Percentiles rank a stretch among this genome's conserved stretches.
phyloP scores from a whole-genome alignment of 1,139 yeast genomes.

The Pichia sp. region DNA sequence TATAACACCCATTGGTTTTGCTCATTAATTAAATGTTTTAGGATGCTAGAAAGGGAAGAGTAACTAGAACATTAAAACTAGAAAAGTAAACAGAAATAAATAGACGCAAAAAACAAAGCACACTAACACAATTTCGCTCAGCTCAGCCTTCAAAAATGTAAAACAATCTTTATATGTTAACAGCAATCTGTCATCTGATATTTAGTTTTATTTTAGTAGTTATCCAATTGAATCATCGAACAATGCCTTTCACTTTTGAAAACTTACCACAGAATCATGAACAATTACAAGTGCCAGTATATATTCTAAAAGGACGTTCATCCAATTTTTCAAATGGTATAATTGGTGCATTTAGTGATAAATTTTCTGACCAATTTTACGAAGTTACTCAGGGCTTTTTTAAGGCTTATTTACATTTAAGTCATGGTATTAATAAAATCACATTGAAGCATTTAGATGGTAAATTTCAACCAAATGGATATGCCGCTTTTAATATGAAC shows the following conservation, averaged over 20 bases:
- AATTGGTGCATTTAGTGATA: constrained; percentile 39
- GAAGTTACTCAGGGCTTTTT: constrained; percentile 68
- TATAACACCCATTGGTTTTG: neutral
- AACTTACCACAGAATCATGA: constrained; percentile 29
- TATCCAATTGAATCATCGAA: neutral
- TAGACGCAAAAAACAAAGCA: too few relatives aligned
- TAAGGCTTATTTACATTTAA: constrained; percentile 61
- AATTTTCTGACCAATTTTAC: constrained; percentile 64
- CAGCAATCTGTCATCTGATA: too few relatives aligned
- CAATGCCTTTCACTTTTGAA: constrained; percentile 26
- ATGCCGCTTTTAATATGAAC: constrained; percentile 26
- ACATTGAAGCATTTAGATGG: constrained; percentile 27
- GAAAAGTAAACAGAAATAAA: too few relatives aligned
- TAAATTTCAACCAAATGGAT: constrained; percentile 21
- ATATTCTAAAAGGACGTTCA: constrained; percentile 40
- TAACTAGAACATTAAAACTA: too few relatives aligned
- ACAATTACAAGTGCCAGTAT: constrained; percentile 39
- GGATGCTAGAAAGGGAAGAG: too few relatives aligned
- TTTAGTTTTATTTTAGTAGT: too few relatives aligned
- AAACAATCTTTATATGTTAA: too few relatives aligned
- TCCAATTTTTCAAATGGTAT: constrained; percentile 28
- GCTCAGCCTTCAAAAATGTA: too few relatives aligned
- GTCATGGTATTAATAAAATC: constrained; percentile 52
- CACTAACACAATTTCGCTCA: too few relatives aligned
- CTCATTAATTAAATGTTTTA: too few relatives aligned